phyloP scores from a whole-genome alignment of 805 yeast genomes.

The Metschnikowia amazonensis region DNA sequence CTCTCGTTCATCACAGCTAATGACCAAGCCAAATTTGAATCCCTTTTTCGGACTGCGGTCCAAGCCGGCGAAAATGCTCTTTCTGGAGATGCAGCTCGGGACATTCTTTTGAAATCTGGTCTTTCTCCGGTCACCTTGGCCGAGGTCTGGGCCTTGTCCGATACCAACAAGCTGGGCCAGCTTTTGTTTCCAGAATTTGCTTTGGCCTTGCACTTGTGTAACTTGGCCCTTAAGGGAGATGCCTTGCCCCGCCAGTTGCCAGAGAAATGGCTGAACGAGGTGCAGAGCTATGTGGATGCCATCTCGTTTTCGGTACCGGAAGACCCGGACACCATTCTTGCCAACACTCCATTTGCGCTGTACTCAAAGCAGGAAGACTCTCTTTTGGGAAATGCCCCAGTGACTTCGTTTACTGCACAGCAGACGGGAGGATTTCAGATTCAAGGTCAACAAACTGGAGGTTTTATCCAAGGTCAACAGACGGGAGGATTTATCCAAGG shows the following conservation, averaged over 20 bases:
- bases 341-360: slow-evolving; percentile 43
- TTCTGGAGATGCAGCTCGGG: slow-evolving; percentile 70
- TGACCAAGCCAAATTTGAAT: slow-evolving; percentile 85
- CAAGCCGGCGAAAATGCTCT: slow-evolving; percentile 65
- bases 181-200: slow-evolving; percentile 93
- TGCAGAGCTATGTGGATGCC: slow-evolving; percentile 82
- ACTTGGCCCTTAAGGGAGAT: slow-evolving; percentile 72
- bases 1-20: slow-evolving; percentile 78
- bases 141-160: slow-evolving; percentile 88
- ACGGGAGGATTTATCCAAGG: background rate
- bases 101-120: slow-evolving; percentile 75
- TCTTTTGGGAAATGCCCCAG: slow-evolving; percentile 13
- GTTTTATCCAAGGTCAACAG: slow-evolving; percentile 8
- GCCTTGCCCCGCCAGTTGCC: slow-evolving; percentile 72
- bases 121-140: slow-evolving; percentile 71
- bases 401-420: slow-evolving; percentile 38
- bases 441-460: slow-evolving; percentile 8
- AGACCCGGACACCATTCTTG: slow-evolving; percentile 37
- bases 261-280: slow-evolving; percentile 72
- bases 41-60: slow-evolving; percentile 76
- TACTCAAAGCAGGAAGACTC: slow-evolving; percentile 22
- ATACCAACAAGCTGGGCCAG: slow-evolving; percentile 79
- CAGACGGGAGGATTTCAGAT: slow-evolving; percentile 25
- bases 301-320: slow-evolving; percentile 78
- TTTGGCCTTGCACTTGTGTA: slow-evolving; percentile 82